These are phyloP conservation scores for Prosopis cineraria DNA, from an alignment of 306 rosid species.

Conservation along the genomic window DNA sequence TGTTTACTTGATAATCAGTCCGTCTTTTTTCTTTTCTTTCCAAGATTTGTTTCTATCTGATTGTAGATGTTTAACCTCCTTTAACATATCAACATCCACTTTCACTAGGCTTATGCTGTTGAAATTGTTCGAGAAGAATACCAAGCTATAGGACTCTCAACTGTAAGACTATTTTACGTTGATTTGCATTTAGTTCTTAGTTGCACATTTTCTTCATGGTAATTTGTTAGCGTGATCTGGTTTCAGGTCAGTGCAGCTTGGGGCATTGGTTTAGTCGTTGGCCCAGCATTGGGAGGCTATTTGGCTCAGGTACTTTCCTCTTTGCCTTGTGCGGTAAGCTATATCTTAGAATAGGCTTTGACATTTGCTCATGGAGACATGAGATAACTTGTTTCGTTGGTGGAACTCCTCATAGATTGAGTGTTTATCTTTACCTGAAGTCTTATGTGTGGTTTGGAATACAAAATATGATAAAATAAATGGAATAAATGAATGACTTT, in stretches of 20 bases:
- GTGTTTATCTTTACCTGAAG: not conserved
- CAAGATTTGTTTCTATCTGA: not conserved
- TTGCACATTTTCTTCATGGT: not conserved
- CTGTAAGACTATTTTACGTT: constrained; percentile 50
- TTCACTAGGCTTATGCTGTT: constrained; percentile 71
- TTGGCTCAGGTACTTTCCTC: constrained; percentile 71
- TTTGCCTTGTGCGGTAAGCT: constrained; percentile 4
- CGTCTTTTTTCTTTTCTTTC: not conserved
- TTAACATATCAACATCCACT: constrained; percentile 22
- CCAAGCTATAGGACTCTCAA: constrained; percentile 75
- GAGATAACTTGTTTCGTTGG: not conserved
- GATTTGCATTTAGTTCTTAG: constrained; percentile 9
- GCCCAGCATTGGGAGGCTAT: constrained; percentile 90
- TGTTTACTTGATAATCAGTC: not conserved
- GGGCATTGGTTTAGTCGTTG: constrained; percentile 78
- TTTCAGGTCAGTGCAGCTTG: constrained; percentile 77
- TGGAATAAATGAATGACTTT: not conserved
- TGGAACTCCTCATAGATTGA: not conserved
- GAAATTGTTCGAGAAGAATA: constrained; percentile 73
- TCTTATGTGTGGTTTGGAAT: not conserved
- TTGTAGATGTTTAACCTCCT: not conserved
- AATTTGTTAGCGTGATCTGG: constrained; percentile 27
- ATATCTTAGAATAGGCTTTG: not conserved
- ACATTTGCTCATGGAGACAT: not conserved
- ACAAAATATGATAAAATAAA: not conserved